Evolutionary conservation across 1,284 basidiomycete species (phyloP).

Genomic region (Ustilago curta): DNA sequence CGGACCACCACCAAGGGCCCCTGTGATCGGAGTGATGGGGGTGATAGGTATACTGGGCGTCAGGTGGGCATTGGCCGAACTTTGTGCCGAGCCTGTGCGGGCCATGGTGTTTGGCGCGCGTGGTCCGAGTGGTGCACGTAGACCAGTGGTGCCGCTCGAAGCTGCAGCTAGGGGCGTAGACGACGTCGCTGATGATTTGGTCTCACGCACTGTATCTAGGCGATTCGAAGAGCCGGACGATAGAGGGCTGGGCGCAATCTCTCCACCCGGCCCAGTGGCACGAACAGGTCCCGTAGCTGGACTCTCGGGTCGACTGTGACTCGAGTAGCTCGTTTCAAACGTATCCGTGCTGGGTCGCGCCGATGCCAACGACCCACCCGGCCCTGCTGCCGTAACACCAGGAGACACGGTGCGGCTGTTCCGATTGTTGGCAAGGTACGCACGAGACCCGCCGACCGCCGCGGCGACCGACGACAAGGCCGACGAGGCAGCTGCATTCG

Average conservation of each 20-base stretch:
- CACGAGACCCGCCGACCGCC: conserved; percentile 29
- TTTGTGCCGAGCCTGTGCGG: conserved; percentile 19
- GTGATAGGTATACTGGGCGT: conserved; percentile 33
- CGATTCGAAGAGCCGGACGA: conserved; percentile 7
- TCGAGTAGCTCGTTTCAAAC: conserved; percentile 31
- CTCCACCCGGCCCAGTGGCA: conserved; percentile 15
- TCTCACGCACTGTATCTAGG: conserved; percentile 13
- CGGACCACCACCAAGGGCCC: conserved; percentile 13
- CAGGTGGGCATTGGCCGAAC: conserved; percentile 1
- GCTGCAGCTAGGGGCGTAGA: not conserved
- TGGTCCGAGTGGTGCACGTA: conserved; percentile 33
- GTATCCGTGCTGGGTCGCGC: conserved; percentile 29
- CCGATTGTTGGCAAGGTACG: conserved; percentile 33
- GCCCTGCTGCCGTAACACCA: conserved; percentile 1
- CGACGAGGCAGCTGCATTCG: not conserved
- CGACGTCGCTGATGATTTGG: not conserved
- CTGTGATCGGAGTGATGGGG: conserved; percentile 23
- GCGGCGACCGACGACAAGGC: conserved; percentile 16
- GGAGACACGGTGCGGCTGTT: conserved; percentile 16
- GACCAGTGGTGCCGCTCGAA: conserved; percentile 13
- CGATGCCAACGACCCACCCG: conserved; percentile 9
- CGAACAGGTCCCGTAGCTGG: conserved; percentile 23
- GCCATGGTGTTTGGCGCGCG: conserved; percentile 32
- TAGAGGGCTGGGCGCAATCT: not conserved
- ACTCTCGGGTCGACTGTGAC: conserved; percentile 28